Evolutionary conservation across 306 rosid species (phyloP).

Genomic region (Sesbania bispinosa): DNA sequence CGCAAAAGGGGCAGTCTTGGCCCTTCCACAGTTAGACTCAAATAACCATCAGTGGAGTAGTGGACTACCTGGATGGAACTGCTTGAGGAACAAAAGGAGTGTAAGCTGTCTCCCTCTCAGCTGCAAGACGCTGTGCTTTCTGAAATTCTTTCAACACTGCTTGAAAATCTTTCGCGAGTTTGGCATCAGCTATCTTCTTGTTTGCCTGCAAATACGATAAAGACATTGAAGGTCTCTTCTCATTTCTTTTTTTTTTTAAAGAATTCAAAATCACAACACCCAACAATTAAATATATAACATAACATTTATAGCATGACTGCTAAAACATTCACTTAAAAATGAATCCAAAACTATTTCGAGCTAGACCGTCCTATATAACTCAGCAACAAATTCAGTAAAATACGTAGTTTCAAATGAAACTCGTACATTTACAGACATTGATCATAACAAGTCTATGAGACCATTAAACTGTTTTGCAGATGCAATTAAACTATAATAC

Average conservation of each 20-base stretch:
- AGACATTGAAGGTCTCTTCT: background rate
- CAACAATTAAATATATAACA: background rate
- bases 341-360: background rate
- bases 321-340: background rate
- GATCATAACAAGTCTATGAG: slow-evolving; percentile 9
- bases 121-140: slow-evolving; percentile 95
- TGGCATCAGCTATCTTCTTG: slow-evolving; percentile 95
- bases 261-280: background rate
- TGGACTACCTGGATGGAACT: slow-evolving; percentile 71
- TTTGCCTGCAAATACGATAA: slow-evolving; percentile 54
- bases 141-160: slow-evolving; percentile 91
- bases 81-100: slow-evolving; percentile 78
- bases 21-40: background rate
- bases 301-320: background rate
- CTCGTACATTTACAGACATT: background rate
- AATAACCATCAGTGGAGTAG: background rate
- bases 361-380: background rate
- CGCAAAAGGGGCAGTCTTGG: background rate
- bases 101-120: slow-evolving; percentile 97
- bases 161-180: slow-evolving; percentile 95
- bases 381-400: too few species aligned
- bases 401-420: background rate
- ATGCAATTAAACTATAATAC: background rate
- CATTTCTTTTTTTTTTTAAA: background rate
- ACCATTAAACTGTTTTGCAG: background rate